Evolutionary conservation across 768 basidiomycete genomes (phyloP).

Genomic region (Aureoboletus auriporus): DNA sequence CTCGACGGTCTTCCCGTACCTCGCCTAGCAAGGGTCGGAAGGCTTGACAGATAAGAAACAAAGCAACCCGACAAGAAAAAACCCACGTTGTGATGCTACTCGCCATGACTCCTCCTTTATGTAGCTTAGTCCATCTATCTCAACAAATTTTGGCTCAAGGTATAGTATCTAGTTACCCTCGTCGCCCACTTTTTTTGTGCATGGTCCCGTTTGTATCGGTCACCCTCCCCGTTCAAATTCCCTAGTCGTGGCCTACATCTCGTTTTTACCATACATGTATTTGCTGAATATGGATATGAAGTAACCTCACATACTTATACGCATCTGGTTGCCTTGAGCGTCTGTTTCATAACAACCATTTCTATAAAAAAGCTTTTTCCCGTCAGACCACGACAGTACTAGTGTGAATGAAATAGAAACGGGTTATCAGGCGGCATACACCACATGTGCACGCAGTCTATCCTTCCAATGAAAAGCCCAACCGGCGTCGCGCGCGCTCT

Average conservation of each 20-base stretch:
- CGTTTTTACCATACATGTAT: slow-evolving; percentile 18
- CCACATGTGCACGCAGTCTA: too few relatives aligned
- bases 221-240: slow-evolving; percentile 8
- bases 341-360: too few relatives aligned
- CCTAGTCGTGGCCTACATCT: slow-evolving; percentile 6
- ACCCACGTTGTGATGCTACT: background rate
- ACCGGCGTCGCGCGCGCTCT: too few relatives aligned
- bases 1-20: slow-evolving; percentile 34
- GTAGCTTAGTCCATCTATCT: slow-evolving; percentile 1
- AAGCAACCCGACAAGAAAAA: background rate
- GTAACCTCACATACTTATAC: background rate
- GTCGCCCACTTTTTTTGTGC: slow-evolving; percentile 2
- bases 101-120: background rate
- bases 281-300: slow-evolving; percentile 11
- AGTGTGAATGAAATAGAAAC: too few relatives aligned
- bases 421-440: too few relatives aligned
- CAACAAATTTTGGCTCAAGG: background rate
- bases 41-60: slow-evolving; percentile 4
- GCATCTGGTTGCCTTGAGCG: background rate
- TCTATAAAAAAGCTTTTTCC: too few relatives aligned
- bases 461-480: too few relatives aligned
- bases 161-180: slow-evolving; percentile 13
- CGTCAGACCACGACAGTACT: too few relatives aligned
- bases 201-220: slow-evolving; percentile 11
- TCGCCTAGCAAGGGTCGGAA: slow-evolving; percentile 30